Conservation (phyloP, 345 rosid genomes). For the Salix brachista region DNA sequence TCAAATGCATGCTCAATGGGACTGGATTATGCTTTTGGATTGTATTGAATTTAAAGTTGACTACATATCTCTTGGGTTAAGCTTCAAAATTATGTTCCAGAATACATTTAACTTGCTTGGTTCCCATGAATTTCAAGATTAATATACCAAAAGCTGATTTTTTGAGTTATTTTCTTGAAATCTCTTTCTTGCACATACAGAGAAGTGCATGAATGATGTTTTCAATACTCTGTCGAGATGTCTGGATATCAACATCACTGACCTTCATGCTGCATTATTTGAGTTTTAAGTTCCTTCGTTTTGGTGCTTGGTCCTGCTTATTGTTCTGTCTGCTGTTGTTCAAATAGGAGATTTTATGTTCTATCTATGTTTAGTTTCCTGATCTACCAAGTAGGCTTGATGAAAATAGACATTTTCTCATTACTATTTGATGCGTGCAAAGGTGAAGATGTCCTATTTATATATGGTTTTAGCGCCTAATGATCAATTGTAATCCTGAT, state of each 20-base stretch:
- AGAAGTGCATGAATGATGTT: neutral
- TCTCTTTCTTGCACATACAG: neutral
- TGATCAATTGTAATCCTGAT: neutral
- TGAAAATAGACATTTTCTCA: neutral
- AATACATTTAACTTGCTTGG: neutral
- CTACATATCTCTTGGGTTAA: neutral
- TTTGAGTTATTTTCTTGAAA: neutral
- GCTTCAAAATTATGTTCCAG: neutral
- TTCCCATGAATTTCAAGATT: neutral
- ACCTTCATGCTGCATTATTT: neutral
- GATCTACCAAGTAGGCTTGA: neutral
- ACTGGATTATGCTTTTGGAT: neutral
- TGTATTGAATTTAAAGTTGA: neutral
- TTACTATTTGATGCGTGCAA: neutral
- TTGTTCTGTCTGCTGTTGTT: neutral
- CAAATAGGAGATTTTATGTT: neutral
- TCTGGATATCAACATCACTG: neutral
- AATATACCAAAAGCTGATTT: neutral
- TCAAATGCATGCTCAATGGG: neutral
- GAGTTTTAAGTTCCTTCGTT: neutral
- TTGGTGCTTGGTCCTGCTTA: neutral
- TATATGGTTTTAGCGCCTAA: neutral
- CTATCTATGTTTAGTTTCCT: neutral
- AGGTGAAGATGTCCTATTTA: neutral
- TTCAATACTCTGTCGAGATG: neutral